Evolutionary conservation across 495 filamentous ascomycete species (phyloP).

Genomic region (Tetracladium setigerum): DNA sequence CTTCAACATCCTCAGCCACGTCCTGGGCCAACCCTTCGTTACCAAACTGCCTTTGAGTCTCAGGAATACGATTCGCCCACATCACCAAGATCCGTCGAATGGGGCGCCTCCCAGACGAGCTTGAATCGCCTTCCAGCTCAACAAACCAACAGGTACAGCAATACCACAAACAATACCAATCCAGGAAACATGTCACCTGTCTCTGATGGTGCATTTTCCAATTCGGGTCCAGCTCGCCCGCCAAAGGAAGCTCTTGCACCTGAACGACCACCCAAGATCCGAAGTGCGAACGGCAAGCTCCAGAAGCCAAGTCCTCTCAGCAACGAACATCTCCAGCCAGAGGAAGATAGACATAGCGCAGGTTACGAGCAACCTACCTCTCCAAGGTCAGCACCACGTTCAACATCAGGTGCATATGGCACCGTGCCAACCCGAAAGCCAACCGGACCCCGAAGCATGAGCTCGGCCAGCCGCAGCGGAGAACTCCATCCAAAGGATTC

Average conservation of each 20-base stretch:
- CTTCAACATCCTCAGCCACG: slow-evolving; percentile 87
- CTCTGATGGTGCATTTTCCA: slow-evolving; percentile 26
- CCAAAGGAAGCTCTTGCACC: slow-evolving; percentile 41
- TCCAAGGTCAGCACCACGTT: slow-evolving; percentile 16
- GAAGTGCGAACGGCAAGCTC: slow-evolving; percentile 10
- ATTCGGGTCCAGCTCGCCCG: slow-evolving; percentile 34
- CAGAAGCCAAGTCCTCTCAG: slow-evolving; percentile 23
- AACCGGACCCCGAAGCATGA: slow-evolving; percentile 26
- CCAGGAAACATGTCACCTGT: slow-evolving; percentile 27
- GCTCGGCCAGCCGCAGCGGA: slow-evolving; percentile 22
- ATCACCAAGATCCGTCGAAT: slow-evolving; percentile 67
- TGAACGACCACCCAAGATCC: slow-evolving; percentile 16
- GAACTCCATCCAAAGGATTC: slow-evolving; percentile 42
- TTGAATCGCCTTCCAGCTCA: slow-evolving; percentile 21
- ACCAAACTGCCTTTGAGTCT: slow-evolving; percentile 71
- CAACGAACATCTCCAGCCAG: slow-evolving; percentile 16
- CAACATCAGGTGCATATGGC: slow-evolving; percentile 12
- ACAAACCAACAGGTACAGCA: slow-evolving; percentile 34
- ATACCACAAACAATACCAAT: slow-evolving; percentile 27
- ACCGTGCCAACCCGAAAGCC: slow-evolving; percentile 21
- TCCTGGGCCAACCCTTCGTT: slow-evolving; percentile 71
- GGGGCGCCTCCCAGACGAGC: slow-evolving; percentile 46
- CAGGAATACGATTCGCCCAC: slow-evolving; percentile 57
- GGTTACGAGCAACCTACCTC: slow-evolving; percentile 16
- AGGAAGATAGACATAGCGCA: slow-evolving; percentile 2